Evolutionary conservation across 768 basidiomycete genomes (phyloP).

Genomic region (Serendipita sp.): DNA sequence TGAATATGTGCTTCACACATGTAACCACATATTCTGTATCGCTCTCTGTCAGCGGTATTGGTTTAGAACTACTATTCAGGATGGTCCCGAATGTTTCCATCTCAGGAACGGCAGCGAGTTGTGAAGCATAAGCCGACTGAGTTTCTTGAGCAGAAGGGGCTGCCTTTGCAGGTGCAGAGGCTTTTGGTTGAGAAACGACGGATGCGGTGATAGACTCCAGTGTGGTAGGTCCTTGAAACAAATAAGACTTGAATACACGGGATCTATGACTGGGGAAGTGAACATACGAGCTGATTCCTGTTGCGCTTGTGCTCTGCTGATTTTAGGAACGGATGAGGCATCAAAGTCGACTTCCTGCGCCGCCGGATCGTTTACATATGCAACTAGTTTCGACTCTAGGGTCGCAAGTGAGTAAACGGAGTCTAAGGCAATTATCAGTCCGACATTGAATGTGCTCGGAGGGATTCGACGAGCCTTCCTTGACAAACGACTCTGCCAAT

Average conservation of each 20-base stretch:
- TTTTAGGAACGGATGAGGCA: conserved; percentile 70
- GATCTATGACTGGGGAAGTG: neutral
- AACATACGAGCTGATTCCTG: conserved; percentile 72
- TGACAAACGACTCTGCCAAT: conserved; percentile 75
- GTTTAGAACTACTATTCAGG: conserved; percentile 68
- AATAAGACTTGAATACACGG: neutral
- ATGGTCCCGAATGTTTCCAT: conserved; percentile 72
- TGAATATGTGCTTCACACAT: conserved; percentile 93
- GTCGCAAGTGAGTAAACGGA: conserved; percentile 84
- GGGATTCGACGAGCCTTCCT: conserved; percentile 52
- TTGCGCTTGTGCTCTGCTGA: conserved; percentile 83
- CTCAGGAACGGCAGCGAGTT: conserved; percentile 76
- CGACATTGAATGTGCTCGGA: neutral
- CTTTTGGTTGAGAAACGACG: conserved; percentile 31
- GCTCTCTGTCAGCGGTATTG: conserved; percentile 76
- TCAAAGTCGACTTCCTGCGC: conserved; percentile 69
- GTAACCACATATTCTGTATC: conserved; percentile 97
- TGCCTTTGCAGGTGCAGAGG: conserved; percentile 41
- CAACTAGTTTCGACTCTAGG: conserved; percentile 80
- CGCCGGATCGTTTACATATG: conserved; percentile 74
- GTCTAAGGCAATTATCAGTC: conserved; percentile 33
- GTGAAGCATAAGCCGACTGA: conserved; percentile 73
- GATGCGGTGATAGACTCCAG: conserved; percentile 74
- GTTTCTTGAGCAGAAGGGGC: conserved; percentile 73
- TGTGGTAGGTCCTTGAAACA: conserved; percentile 53